Evolutionary conservation across 331 rosid genomes (phyloP).

Genomic region (Stylosanthes scabra): DNA sequence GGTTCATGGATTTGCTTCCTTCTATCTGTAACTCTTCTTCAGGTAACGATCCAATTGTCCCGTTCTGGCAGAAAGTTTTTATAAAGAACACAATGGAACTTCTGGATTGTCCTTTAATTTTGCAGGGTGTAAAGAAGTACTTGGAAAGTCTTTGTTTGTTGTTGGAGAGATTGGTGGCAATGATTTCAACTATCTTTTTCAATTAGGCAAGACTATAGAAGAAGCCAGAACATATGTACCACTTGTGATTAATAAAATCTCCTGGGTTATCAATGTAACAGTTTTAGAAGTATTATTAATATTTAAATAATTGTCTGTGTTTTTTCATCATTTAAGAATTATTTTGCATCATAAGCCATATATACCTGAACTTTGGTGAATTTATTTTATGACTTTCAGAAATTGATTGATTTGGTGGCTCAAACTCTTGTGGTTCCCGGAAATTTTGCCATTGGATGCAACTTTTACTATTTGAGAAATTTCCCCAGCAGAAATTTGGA

Average conservation of each 20-base stretch:
- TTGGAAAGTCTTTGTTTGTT: no score
- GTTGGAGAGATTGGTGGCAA: no score
- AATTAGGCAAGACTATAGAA: no score
- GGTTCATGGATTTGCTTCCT: conserved; percentile 46
- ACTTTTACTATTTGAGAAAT: conserved; percentile 33
- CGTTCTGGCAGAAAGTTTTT: no score
- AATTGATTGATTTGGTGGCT: conserved; percentile 56
- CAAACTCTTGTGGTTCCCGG: conserved; percentile 60
- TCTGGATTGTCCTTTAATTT: no score
- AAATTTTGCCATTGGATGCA: conserved; percentile 58
- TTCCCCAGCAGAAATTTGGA: conserved; percentile 33
- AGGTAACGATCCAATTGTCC: neutral
- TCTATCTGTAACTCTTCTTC: conserved; percentile 32
- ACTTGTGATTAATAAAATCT: conserved; percentile 39
- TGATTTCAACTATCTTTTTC: no score
- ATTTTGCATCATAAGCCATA: neutral
- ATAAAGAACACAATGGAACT: no score
- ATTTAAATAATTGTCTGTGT: no score
- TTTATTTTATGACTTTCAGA: conserved; percentile 38
- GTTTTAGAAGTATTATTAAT: neutral
- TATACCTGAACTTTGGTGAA: neutral
- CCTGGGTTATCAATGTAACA: conserved; percentile 44
- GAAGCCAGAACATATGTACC: conserved; percentile 27
- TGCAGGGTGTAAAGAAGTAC: no score
- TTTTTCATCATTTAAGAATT: no score